Percentiles rank a stretch among this genome's conserved stretches.
phyloP scores from a whole-genome alignment of 129 eudicot genomes.

The Centrapalus pauciflorus region DNA sequence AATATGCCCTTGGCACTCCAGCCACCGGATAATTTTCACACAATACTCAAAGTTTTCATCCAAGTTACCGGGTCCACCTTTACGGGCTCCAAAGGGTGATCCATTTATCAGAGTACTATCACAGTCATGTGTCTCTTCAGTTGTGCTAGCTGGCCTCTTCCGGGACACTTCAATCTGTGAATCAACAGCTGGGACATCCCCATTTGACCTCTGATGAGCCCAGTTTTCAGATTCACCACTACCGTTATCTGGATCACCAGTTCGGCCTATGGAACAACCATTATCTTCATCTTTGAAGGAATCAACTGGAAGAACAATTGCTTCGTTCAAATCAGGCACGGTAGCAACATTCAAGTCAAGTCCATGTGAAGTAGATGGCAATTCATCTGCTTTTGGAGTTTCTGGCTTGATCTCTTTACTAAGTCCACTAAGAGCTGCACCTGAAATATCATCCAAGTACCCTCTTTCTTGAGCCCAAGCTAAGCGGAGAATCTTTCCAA shows the following conservation, averaged over 20 bases:
- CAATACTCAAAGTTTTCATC: conserved; percentile 82
- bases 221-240: conserved; percentile 77
- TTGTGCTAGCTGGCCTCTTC: conserved; percentile 49
- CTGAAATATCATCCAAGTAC: conserved; percentile 39
- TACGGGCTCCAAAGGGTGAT: conserved; percentile 39
- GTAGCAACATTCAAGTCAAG: conserved; percentile 81
- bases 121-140: conserved; percentile 62
- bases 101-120: conserved; percentile 81
- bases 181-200: conserved; percentile 54
- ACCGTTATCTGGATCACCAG: conserved; percentile 49
- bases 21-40: conserved; percentile 75
- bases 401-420: conserved; percentile 31
- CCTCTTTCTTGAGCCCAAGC: conserved; percentile 75
- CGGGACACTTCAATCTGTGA: conserved; percentile 30
- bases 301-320: conserved; percentile 44
- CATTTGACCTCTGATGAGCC: conserved; percentile 33
- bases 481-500: conserved; percentile 69
- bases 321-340: conserved; percentile 91
- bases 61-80: conserved; percentile 39
- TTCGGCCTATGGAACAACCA: conserved; percentile 33
- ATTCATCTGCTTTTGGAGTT: conserved; percentile 23
- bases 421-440: conserved; percentile 28
- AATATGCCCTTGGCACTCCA: conserved; percentile 76
- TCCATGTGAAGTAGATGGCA: conserved; percentile 44
- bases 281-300: conserved; percentile 49